Evolutionary conservation across 441 rosid species (phyloP).

Genomic region (Pelargonium citronellum): DNA sequence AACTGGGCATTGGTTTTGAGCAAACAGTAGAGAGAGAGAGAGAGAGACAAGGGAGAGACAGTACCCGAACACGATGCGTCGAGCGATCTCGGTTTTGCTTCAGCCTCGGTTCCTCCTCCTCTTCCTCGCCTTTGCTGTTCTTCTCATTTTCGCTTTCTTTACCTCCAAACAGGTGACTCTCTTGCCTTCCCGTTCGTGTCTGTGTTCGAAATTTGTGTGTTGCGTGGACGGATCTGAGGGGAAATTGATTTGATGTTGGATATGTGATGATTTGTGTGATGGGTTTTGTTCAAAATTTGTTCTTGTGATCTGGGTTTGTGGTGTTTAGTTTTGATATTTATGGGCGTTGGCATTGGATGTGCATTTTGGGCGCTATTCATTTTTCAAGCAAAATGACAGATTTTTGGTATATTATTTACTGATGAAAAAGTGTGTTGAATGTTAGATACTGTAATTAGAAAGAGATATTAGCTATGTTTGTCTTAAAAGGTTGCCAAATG

Average conservation of each 20-base stretch:
- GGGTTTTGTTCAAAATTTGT: neutral
- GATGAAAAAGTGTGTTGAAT: neutral
- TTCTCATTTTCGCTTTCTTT: slow-evolving; percentile 49
- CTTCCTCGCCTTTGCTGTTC: slow-evolving; percentile 34
- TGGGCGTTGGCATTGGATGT: neutral
- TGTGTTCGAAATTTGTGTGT: neutral
- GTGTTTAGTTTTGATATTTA: neutral
- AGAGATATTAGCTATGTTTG: too few relatives aligned
- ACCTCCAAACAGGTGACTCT: slow-evolving; percentile 37
- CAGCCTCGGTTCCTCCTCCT: slow-evolving; percentile 56
- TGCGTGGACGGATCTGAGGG: neutral
- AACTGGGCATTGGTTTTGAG: slow-evolving; percentile 2
- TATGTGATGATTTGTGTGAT: neutral
- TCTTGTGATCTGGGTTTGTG: slow-evolving; percentile 26
- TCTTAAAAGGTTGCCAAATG: too few relatives aligned
- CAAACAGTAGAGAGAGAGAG: neutral
- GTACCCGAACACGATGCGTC: slow-evolving; percentile 33
- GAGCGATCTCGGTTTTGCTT: slow-evolving; percentile 49
- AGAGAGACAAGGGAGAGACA: neutral
- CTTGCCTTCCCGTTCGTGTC: neutral
- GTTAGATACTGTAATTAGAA: neutral
- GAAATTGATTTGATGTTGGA: neutral
- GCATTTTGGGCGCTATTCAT: neutral
- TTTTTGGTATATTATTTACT: neutral
- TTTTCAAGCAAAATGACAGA: neutral